Evolutionary conservation across 2,329 filamentous ascomycete species (phyloP).

Genomic region (Penicillium sp.): DNA sequence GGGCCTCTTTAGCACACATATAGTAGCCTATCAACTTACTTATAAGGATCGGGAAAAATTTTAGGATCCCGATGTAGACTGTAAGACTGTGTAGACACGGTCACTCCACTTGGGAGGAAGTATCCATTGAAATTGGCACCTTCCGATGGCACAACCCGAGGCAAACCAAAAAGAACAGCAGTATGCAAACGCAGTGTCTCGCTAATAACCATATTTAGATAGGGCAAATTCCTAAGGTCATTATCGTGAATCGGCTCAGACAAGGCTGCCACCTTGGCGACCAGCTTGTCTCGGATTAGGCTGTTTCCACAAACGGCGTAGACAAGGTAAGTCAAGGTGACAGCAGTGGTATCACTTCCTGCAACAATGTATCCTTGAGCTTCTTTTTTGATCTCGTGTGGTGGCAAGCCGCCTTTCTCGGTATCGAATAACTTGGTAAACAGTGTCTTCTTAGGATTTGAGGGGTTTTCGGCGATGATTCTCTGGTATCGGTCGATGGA

Average conservation of each 20-base stretch:
- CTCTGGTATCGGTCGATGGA: conserved; percentile 27
- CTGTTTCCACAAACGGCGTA: conserved; percentile 23
- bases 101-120: conserved; percentile 52
- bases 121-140: conserved; percentile 42
- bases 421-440: conserved; percentile 29
- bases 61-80: conserved; percentile 55
- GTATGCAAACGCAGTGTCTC: conserved; percentile 43
- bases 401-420: conserved; percentile 25
- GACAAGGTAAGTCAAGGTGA: conserved; percentile 48
- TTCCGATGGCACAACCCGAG: conserved; percentile 39
- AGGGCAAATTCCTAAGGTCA: conserved; percentile 45
- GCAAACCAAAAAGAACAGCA: conserved; percentile 34
- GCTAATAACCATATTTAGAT: conserved; percentile 29
- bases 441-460: conserved; percentile 22
- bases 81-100: conserved; percentile 55
- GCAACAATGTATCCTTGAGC: conserved; percentile 50
- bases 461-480: conserved; percentile 14
- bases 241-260: conserved; percentile 25
- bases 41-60: conserved; percentile 51
- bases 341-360: conserved; percentile 54
- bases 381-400: conserved; percentile 40
- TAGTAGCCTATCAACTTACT: conserved; percentile 51
- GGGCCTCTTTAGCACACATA: conserved; percentile 20
- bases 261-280: conserved; percentile 20
- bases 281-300: conserved; percentile 15